These are phyloP conservation scores for Fomitopsis pinicola DNA, from an alignment of 1,284 basidiomycete species.

Conservation along the genomic window DNA sequence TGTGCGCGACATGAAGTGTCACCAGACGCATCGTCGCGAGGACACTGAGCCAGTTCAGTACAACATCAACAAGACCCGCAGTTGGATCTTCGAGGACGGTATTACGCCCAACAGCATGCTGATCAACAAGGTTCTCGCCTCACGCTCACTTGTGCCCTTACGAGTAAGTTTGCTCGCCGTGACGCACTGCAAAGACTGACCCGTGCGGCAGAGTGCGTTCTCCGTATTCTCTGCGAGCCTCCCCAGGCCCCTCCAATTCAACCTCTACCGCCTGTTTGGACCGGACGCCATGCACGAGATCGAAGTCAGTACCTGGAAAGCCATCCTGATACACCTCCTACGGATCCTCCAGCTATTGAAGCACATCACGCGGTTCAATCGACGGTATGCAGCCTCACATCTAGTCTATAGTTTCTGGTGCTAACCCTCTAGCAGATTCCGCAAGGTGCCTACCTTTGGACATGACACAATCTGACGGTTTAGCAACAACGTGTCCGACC, in stretches of 20 bases:
- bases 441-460: constrained; percentile 25
- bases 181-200: neutral
- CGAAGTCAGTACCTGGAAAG: constrained; percentile 33
- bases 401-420: neutral
- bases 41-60: constrained; percentile 2
- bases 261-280: constrained; percentile 27
- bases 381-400: constrained; percentile 10
- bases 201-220: constrained; percentile 23
- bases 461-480: constrained; percentile 24
- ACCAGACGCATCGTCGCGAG: neutral
- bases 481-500: constrained; percentile 18
- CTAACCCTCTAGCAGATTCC: constrained; percentile 14
- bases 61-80: constrained; percentile 7
- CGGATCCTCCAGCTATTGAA: constrained; percentile 5
- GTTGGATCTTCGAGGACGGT: constrained; percentile 14
- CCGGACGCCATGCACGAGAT: constrained; percentile 36
- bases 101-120: neutral
- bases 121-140: constrained; percentile 13
- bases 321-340: constrained; percentile 5
- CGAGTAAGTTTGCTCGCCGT: neutral
- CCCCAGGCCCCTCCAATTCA: constrained; percentile 16
- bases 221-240: constrained; percentile 7
- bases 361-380: constrained; percentile 10
- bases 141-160: neutral
- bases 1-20: constrained; percentile 4